A percentile compares a stretch with the other conserved stretches of the same genome.
phyloP scores from a whole-genome alignment of 2,329 filamentous ascomycete species.

The Sporothrix brasiliensis region DNA sequence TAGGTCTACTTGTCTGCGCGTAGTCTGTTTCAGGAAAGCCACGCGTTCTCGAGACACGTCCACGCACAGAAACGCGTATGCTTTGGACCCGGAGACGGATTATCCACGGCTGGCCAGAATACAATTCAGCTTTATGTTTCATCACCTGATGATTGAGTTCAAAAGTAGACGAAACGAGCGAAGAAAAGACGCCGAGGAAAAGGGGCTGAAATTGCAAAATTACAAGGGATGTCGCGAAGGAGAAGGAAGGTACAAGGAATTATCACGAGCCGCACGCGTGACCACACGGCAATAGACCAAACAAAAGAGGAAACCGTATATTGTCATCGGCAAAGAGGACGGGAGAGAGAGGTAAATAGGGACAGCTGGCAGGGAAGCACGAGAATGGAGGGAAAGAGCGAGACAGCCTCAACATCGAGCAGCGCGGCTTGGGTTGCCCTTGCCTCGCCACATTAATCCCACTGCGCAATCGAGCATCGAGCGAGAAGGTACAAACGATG shows the following conservation, averaged over 20 bases:
- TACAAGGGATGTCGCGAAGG: conserved; percentile 4
- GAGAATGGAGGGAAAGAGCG: neutral
- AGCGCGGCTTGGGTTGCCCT: neutral
- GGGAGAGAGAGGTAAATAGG: neutral
- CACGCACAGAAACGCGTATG: neutral
- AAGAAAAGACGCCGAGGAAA: neutral
- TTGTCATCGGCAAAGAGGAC: neutral
- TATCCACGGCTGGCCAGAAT: too few species aligned
- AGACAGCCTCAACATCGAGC: neutral
- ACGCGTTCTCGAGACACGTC: neutral
- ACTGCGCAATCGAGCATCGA: neutral
- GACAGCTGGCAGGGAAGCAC: neutral
- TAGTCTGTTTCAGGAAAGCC: neutral
- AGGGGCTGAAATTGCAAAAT: conserved; percentile 8
- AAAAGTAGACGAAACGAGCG: neutral
- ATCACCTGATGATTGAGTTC: neutral
- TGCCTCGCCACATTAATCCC: neutral
- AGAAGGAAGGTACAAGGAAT: neutral
- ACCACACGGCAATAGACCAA: neutral
- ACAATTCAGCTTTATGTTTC: too few species aligned
- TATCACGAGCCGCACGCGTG: conserved; percentile 11
- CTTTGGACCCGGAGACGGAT: neutral
- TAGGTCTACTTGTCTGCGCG: neutral
- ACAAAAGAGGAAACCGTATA: neutral
- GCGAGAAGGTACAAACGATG: neutral